Evolutionary conservation across 352 stramenopile species (phyloP).

Genomic region (Stramenopiles sp.): DNA sequence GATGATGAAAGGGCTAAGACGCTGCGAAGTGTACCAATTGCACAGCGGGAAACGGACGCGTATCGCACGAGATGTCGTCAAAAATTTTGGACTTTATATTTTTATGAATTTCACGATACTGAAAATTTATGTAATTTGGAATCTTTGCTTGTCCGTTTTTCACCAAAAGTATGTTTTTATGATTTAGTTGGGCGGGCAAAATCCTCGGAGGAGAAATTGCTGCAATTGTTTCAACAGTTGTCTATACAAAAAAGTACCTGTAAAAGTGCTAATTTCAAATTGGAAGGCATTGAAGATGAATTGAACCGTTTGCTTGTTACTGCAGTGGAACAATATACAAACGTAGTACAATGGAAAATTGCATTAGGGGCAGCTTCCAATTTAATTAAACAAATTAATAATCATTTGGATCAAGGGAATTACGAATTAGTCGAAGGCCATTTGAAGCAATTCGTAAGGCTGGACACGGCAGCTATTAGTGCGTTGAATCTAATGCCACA

Average conservation of each 20-base stretch:
- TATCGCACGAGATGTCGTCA: background rate
- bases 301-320: conserved; percentile 18
- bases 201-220: conserved; percentile 10
- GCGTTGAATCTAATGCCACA: conserved; percentile 70
- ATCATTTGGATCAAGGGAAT: conserved; percentile 42
- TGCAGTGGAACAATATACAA: conserved; percentile 40
- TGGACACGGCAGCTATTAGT: conserved; percentile 68
- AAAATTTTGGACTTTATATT: background rate
- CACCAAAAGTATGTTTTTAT: conserved; percentile 10
- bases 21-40: background rate
- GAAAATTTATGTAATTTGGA: conserved; percentile 16
- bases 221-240: conserved; percentile 12
- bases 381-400: conserved; percentile 34
- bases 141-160: conserved; percentile 13
- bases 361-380: conserved; percentile 36
- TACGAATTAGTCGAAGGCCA: conserved; percentile 40
- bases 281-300: background rate
- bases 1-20: background rate
- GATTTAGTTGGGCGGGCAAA: conserved; percentile 11
- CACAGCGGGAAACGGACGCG: background rate
- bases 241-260: conserved; percentile 7
- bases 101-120: conserved; percentile 17
- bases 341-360: conserved; percentile 38
- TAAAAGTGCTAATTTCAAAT: conserved; percentile 10
- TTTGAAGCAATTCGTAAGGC: conserved; percentile 60